Base-by-base conservation (phyloP, 2,329 filamentous ascomycete genomes). In the Penicillium sp. region DNA sequence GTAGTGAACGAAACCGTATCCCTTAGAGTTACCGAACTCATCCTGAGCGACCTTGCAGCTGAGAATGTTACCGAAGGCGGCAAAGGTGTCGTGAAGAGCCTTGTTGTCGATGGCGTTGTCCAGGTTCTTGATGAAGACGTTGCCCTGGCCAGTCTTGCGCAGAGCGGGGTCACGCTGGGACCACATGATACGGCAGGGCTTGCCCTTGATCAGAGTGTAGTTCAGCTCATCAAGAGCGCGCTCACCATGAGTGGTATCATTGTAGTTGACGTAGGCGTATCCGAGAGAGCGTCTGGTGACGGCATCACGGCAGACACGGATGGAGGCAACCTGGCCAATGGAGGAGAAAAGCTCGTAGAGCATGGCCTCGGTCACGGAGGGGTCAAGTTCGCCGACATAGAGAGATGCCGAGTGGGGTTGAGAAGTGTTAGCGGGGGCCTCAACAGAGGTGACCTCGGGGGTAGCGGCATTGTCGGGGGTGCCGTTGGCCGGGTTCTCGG, bases 241-340 rank as follows among this genome's bases (percentile, higher is more conserved):
- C 86, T 99, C 95, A 74, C 95, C 95, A 79, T 99, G 95, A 66
- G 88, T 81, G 66, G 93, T 96, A 81, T 92, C 94, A 86, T 98
- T 99, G 89, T 98, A 99, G 89, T 99, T 99, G 83, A 99, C 95
- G 81, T 99, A 99, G 81, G 95, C 95, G 81, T 99, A 99, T 71
- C 95, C 95, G 70, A 99, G 92, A 69, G 95, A 99, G 82, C 95
- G 94, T 79, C 95, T 93, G 76, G 95, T 98, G 78, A 99, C 93
- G 67, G 95, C 94, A 78, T 99, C 95, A 83, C 95, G 95, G 88
- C 95, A 99, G 79, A 99, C 95, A 87, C 95, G 95, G 81, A 99
- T 99, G 65, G 95, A 99, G 70, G 95, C 95, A 74, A 99, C 95
- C 76, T 96, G 94, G 73, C 95, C 95, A 77, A 99, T 99, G 82